Evolutionary conservation across 1,284 basidiomycete species (phyloP).

Genomic region (Cystobasidium pallidum): DNA sequence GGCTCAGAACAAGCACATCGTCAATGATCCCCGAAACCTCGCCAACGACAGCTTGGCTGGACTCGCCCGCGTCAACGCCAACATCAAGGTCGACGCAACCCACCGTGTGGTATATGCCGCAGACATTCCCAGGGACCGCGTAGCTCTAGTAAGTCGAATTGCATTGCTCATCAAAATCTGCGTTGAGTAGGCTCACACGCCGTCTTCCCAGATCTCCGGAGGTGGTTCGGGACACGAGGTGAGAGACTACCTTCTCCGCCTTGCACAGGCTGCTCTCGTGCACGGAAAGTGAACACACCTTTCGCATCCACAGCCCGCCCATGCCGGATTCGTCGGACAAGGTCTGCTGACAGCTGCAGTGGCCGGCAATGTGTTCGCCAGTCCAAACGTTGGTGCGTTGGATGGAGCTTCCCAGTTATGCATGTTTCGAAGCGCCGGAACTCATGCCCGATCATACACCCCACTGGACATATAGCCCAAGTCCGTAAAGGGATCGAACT

Average conservation of each 20-base stretch:
- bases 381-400: slow-evolving; percentile 56
- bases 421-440: no score
- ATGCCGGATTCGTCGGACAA: slow-evolving; percentile 62
- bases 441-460: slow-evolving; percentile 7
- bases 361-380: slow-evolving; percentile 69
- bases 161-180: not conserved
- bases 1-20: slow-evolving; percentile 66
- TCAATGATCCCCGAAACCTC: slow-evolving; percentile 69
- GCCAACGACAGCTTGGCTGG: slow-evolving; percentile 77
- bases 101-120: slow-evolving; percentile 45
- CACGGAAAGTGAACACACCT: not conserved
- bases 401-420: no score
- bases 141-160: slow-evolving; percentile 34
- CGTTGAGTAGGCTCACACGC: not conserved
- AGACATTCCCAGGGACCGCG: slow-evolving; percentile 36
- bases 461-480: slow-evolving; percentile 18
- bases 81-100: slow-evolving; percentile 66
- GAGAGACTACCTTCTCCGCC: not conserved
- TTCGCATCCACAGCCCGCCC: slow-evolving; percentile 66
- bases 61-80: slow-evolving; percentile 70
- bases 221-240: slow-evolving; percentile 42
- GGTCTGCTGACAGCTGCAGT: slow-evolving; percentile 84
- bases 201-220: slow-evolving; percentile 16
- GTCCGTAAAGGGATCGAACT: slow-evolving; percentile 66
- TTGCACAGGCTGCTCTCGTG: not conserved